Conservation (phyloP, 2,329 filamentous ascomycete genomes). For the Pseudocercospora pini-densiflorae region DNA sequence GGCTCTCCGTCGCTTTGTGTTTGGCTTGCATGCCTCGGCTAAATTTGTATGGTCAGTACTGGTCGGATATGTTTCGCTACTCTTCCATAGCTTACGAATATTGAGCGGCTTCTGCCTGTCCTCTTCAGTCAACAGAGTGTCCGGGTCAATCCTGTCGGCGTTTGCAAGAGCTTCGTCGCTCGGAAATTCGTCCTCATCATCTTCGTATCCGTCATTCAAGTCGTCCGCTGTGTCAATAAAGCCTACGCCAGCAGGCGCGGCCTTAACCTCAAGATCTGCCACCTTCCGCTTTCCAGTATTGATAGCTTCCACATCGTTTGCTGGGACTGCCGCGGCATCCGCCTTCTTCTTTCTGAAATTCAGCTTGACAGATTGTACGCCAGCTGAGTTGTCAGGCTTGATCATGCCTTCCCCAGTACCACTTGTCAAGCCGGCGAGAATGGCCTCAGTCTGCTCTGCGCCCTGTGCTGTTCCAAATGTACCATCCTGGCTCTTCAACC, state of each 20-base stretch:
- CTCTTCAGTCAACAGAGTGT: conserved; percentile 81
- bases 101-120: conserved; percentile 78
- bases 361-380: conserved; percentile 49
- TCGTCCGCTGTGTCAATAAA: conserved; percentile 60
- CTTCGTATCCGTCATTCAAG: conserved; percentile 48
- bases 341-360: conserved; percentile 67
- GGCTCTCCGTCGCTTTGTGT: conserved; percentile 86
- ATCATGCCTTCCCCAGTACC: conserved; percentile 67
- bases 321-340: conserved; percentile 46
- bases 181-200: conserved; percentile 42
- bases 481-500: conserved; percentile 71
- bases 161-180: conserved; percentile 52
- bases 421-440: conserved; percentile 72
- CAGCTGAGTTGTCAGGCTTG: conserved; percentile 55
- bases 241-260: conserved; percentile 63
- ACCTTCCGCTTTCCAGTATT: conserved; percentile 41
- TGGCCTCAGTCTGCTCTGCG: conserved; percentile 73
- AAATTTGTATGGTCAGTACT: conserved; percentile 7
- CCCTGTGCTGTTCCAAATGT: conserved; percentile 53
- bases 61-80: neutral
- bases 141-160: conserved; percentile 90
- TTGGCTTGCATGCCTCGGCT: conserved; percentile 87
- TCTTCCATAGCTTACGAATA: conserved; percentile 62
- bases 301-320: conserved; percentile 39
- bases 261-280: conserved; percentile 38